A percentile compares a stretch with the other conserved stretches of the same genome.
Conservation (phyloP, 495 filamentous ascomycete genomes). For the Penicillium roqueforti region DNA sequence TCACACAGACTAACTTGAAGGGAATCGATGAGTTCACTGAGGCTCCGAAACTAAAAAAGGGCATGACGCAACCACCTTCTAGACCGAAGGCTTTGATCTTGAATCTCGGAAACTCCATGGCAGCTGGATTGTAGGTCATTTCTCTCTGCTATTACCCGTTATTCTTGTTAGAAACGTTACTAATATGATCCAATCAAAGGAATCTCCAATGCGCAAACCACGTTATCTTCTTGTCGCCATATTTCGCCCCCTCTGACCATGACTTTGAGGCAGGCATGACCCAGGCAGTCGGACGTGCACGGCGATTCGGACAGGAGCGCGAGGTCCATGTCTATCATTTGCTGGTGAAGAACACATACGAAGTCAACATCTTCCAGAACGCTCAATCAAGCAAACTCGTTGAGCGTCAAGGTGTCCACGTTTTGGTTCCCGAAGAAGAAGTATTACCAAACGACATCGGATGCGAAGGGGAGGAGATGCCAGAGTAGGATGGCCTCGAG, state of each 20-base stretch:
- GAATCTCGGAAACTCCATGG: constrained; percentile 56
- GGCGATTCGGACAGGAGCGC: constrained; percentile 65
- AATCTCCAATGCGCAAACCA: constrained; percentile 77
- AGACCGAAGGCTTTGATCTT: constrained; percentile 57
- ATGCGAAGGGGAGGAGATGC: constrained; percentile 1
- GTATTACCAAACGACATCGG: not conserved
- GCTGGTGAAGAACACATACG: constrained; percentile 58
- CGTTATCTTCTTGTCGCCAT: constrained; percentile 67
- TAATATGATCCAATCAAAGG: constrained; percentile 27
- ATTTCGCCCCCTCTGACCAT: constrained; percentile 50
- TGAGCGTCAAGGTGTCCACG: constrained; percentile 5
- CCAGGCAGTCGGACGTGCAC: constrained; percentile 67
- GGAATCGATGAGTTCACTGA: constrained; percentile 12
- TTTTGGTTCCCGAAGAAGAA: not conserved
- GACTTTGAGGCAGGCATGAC: constrained; percentile 57
- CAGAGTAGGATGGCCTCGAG: not conserved
- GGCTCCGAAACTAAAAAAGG: not conserved
- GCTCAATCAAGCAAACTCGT: constrained; percentile 31
- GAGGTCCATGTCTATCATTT: constrained; percentile 68
- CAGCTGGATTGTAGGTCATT: constrained; percentile 62
- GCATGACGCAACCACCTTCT: not conserved
- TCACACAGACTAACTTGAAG: not conserved
- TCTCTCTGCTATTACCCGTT: not conserved
- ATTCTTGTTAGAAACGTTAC: not conserved
- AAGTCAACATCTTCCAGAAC: constrained; percentile 60